Percentiles rank a stretch among this genome's conserved stretches.
Conservation (phyloP, 129 eudicot genomes). For the Arctium lappa region DNA sequence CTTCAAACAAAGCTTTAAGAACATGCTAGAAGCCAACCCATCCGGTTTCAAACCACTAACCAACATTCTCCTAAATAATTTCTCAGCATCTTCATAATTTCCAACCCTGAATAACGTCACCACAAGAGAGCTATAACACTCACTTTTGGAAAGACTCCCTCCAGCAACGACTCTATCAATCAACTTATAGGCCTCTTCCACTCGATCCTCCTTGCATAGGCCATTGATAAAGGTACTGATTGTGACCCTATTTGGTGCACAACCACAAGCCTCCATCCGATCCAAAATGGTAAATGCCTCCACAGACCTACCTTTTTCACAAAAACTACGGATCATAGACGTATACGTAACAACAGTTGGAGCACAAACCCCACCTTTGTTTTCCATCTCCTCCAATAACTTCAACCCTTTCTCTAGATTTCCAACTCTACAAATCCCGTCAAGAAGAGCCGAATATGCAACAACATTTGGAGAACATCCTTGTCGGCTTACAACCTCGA, state of each 20-base stretch:
- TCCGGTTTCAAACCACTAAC: conserved; percentile 58
- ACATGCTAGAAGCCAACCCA: conserved; percentile 55
- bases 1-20: conserved; percentile 44
- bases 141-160: conserved; percentile 38
- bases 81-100: conserved; percentile 54
- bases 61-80: conserved; percentile 64
- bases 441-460: conserved; percentile 59
- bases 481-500: conserved; percentile 47
- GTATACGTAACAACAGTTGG: conserved; percentile 80
- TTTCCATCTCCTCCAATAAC: conserved; percentile 69
- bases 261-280: conserved; percentile 54
- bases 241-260: conserved; percentile 59
- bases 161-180: conserved; percentile 39
- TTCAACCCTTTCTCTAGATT: conserved; percentile 54
- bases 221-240: conserved; percentile 53
- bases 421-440: conserved; percentile 68
- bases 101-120: conserved; percentile 39
- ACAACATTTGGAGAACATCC: conserved; percentile 65
- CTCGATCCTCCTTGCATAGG: conserved; percentile 46
- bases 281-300: conserved; percentile 63
- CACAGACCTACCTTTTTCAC: conserved; percentile 47
- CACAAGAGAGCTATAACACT: conserved; percentile 73
- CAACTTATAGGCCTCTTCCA: conserved; percentile 66
- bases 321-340: conserved; percentile 48
- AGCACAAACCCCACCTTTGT: conserved; percentile 44